These are phyloP conservation scores for Spergularia azorica DNA, from an alignment of 179 eudicot species.

Conservation along the genomic window DNA sequence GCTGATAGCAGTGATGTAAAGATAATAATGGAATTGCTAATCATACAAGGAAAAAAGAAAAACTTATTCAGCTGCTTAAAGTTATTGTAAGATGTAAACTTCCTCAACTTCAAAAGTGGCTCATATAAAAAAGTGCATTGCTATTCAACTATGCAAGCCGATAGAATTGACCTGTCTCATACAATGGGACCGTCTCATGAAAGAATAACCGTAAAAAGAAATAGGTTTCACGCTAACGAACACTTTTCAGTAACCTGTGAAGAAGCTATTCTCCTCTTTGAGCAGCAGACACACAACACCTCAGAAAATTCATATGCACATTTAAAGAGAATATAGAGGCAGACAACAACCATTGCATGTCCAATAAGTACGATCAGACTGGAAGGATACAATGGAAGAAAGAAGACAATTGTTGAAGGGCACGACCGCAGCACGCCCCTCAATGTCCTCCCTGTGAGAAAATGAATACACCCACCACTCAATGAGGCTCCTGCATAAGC, in stretches of 20 bases:
- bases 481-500: conserved; percentile 30
- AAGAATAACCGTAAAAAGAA: neutral
- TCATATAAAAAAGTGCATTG: neutral
- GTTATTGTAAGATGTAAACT: no score
- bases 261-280: neutral
- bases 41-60: no score
- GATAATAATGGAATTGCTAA: no score
- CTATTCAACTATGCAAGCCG: no score
- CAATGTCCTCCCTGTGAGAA: conserved; percentile 24
- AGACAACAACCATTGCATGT: conserved; percentile 2
- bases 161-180: neutral
- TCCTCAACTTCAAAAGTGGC: no score
- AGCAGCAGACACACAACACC: neutral
- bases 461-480: conserved; percentile 24
- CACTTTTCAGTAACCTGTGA: neutral
- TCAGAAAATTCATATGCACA: neutral
- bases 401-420: conserved; percentile 23
- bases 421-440: conserved; percentile 24
- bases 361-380: conserved; percentile 3
- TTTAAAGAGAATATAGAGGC: neutral
- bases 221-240: neutral
- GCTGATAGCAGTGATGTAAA: no score
- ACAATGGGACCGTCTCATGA: neutral
- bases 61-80: no score
- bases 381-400: conserved; percentile 4